phyloP scores from a whole-genome alignment of 192 early-diverging fungal genomes.

The Neocallimastix lanati region DNA sequence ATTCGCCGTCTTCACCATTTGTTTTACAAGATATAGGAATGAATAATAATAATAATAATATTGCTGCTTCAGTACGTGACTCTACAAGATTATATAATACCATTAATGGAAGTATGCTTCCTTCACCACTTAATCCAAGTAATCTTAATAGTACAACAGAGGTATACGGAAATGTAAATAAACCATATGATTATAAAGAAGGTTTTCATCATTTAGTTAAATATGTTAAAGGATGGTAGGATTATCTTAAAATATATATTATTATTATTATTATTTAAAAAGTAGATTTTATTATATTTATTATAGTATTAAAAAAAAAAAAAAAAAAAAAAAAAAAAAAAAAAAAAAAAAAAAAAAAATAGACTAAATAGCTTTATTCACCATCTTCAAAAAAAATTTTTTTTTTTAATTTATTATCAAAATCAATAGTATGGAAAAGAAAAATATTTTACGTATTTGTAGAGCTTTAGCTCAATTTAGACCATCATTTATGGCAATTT shows the following conservation, averaged over 20 bases:
- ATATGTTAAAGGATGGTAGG: constrained; percentile 58
- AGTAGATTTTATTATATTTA: too few relatives aligned
- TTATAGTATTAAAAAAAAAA: too few relatives aligned
- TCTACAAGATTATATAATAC: neutral
- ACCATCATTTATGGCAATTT: constrained; percentile 79
- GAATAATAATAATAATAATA: neutral
- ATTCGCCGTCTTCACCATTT: neutral
- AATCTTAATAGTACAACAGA: constrained; percentile 19
- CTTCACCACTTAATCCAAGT: constrained; percentile 1
- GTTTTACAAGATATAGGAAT: neutral
- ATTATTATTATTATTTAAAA: too few relatives aligned
- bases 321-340: too few relatives aligned
- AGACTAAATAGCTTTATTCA: too few relatives aligned
- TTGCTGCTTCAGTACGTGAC: neutral
- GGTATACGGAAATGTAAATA: constrained; percentile 59
- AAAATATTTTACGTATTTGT: constrained; percentile 76
- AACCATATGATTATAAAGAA: constrained; percentile 79
- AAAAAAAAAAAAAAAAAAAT: too few relatives aligned
- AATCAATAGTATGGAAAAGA: constrained; percentile 55
- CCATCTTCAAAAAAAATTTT: too few relatives aligned
- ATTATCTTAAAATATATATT: too few relatives aligned
- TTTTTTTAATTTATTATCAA: too few relatives aligned
- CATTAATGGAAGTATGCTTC: neutral
- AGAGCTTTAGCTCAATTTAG: constrained; percentile 73
- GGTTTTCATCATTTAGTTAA: constrained; percentile 83